Conservation (phyloP, 192 early-diverging fungal genomes). For the Gigaspora rosea region DNA sequence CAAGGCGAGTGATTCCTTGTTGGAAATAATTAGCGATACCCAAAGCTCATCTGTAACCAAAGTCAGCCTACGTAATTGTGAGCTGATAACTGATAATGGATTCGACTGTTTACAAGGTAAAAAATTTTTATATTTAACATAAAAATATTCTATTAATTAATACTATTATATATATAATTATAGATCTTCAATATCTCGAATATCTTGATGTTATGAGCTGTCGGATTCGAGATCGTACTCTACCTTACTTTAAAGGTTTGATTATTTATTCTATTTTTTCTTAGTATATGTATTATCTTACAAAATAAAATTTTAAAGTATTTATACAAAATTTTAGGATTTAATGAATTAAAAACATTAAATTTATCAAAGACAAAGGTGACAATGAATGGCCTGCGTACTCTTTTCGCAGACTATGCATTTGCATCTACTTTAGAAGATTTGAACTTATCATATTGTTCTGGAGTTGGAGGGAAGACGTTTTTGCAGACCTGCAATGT, state of each 20-base stretch:
- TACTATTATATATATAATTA: too few relatives aligned
- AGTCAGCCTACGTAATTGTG: neutral
- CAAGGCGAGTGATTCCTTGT: neutral
- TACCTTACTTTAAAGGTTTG: too few relatives aligned
- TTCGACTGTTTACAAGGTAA: neutral
- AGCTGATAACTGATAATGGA: neutral
- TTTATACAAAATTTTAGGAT: neutral
- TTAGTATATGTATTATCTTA: neutral
- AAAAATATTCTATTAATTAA: too few relatives aligned
- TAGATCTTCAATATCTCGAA: too few relatives aligned
- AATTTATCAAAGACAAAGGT: slow-evolving; percentile 13
- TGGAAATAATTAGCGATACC: neutral
- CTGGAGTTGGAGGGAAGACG: neutral
- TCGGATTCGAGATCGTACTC: too few relatives aligned
- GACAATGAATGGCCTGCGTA: neutral
- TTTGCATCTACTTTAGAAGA: neutral
- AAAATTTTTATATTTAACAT: neutral
- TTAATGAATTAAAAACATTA: neutral
- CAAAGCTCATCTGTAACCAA: neutral
- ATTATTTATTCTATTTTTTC: neutral
- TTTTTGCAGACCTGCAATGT: neutral
- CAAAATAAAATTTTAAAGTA: neutral
- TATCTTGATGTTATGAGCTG: too few relatives aligned
- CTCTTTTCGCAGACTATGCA: neutral
- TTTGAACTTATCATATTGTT: neutral